phyloP scores from a whole-genome alignment of 2,329 filamentous ascomycete genomes.

The Phialemoniopsis sp. region DNA sequence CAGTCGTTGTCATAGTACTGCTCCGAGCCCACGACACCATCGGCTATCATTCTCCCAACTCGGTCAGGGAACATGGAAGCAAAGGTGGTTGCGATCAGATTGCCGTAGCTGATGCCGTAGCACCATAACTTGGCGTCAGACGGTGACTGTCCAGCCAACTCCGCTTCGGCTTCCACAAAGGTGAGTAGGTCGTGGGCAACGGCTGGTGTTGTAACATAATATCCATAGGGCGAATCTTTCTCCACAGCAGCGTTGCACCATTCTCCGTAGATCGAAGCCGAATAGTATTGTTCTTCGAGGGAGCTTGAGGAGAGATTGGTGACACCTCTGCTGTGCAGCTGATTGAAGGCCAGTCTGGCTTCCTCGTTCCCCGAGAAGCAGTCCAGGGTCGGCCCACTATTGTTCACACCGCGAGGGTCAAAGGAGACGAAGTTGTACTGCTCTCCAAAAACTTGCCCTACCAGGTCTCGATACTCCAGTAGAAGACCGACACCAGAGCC shows the following conservation, averaged over 20 bases:
- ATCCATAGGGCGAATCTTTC: too few relatives aligned
- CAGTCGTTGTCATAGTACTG: conserved; percentile 42
- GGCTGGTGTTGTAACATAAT: conserved; percentile 28
- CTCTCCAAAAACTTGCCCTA: too few relatives aligned
- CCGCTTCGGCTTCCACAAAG: too few relatives aligned
- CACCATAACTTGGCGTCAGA: conserved; percentile 42
- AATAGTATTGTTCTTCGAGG: too few relatives aligned
- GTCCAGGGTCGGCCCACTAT: conserved; percentile 35
- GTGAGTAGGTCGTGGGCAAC: conserved; percentile 39
- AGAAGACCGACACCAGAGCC: conserved; percentile 32
- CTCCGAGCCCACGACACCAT: conserved; percentile 42
- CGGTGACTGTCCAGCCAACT: conserved; percentile 11
- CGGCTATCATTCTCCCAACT: conserved; percentile 43
- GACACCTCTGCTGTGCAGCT: too few relatives aligned
- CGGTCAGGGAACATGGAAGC: conserved; percentile 44
- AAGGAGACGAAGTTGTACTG: too few relatives aligned
- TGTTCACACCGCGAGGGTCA: conserved; percentile 47
- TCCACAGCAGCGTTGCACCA: too few relatives aligned
- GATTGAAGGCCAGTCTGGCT: too few relatives aligned
- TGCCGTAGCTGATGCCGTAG: conserved; percentile 48
- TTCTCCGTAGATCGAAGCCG: too few relatives aligned
- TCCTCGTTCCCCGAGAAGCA: conserved; percentile 27
- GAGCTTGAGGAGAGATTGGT: too few relatives aligned
- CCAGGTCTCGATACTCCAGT: too few relatives aligned
- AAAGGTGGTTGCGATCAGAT: conserved; percentile 47